Evolutionary conservation across 176 grass and related monocot species (phyloP), one percentile per base, ranked within the genome.

Genomic region (Otatea glauca): DNA sequence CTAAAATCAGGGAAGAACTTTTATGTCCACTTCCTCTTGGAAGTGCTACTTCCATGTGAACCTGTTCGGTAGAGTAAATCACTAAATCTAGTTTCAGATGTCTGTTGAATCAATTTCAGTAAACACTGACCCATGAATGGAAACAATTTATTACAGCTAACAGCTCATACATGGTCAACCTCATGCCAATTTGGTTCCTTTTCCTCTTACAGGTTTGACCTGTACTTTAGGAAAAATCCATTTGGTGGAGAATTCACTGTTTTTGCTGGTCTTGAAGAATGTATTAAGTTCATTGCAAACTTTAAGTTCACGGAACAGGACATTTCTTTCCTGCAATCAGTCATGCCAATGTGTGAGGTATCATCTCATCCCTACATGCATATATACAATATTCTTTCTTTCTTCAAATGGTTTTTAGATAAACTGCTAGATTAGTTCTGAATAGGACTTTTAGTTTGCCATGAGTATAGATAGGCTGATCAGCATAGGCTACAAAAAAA

Each of bases 201-300:
- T 59, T 72, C 75, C 38, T 86, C 80, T 91, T 88, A 66, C 84
- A 98, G 96, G 71, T 98, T 95, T 86, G 96, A 98, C 84, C 66
- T 98, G 37, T 98, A 98, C 86, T 98, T 98, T 37, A 95, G 93
- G 83, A 98, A 95, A 86, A 98, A 94, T 80, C 93, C 96, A 72
- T 98, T 98, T 90, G 93, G 93, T 18, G 96, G 96, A 53, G 96
- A 98, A 79, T 98, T 95, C 79, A 94, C 93, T 66, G 93, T 98
- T 74, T 95, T 95, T 89, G 96, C 91, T 78, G 96, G 96, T 76
- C 92, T 98, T 86, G 96, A 98, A 49, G 96, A 98, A 95, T 98
- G 96, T 86, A 87, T 98, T 65, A 92, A 88, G 34, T 90, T 98
- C 80, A 88, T 98, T 88, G 96, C 93, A 1, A 98, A 98, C 88